A percentile compares a stretch with the other conserved stretches of the same genome.
These are phyloP conservation scores for Tuber calosporum DNA, from an alignment of 495 filamentous ascomycete species.

Conservation along the genomic window DNA sequence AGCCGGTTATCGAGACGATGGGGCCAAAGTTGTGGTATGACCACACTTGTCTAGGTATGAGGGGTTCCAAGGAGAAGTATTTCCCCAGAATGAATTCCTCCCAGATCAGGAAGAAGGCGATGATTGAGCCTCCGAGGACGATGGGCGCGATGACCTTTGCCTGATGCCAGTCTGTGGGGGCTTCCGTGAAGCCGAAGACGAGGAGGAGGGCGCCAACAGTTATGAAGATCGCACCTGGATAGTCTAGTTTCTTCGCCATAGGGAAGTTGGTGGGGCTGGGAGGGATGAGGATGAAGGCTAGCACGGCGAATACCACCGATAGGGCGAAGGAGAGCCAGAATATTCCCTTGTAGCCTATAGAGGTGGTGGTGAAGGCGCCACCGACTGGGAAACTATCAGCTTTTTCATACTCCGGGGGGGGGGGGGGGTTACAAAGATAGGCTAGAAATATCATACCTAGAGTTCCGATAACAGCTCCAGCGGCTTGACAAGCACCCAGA, in stretches of 20 bases:
- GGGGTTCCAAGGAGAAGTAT: constrained; percentile 14
- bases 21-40: constrained; percentile 18
- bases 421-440: background rate
- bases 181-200: constrained; percentile 28
- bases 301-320: constrained; percentile 11
- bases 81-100: constrained; percentile 16
- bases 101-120: constrained; percentile 19
- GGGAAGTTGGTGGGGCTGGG: constrained; percentile 11
- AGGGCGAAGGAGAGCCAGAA: constrained; percentile 23
- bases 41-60: constrained; percentile 20
- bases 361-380: constrained; percentile 20
- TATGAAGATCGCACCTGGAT: constrained; percentile 22
- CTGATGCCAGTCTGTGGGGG: constrained; percentile 15
- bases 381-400: constrained; percentile 16
- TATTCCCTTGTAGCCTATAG: constrained; percentile 16
- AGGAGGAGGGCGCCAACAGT: constrained; percentile 17
- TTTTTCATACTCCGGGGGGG: background rate
- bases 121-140: constrained; percentile 11
- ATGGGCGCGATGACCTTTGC: constrained; percentile 20
- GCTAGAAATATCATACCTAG: constrained; percentile 10
- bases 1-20: constrained; percentile 13
- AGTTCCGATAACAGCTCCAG: constrained; percentile 16
- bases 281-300: constrained; percentile 17
- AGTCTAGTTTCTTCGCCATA: constrained; percentile 19
- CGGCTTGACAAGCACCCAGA: constrained; percentile 16